These are phyloP conservation scores for Gyromitra esculenta DNA, from an alignment of 2,329 filamentous ascomycete species.

Conservation along the genomic window DNA sequence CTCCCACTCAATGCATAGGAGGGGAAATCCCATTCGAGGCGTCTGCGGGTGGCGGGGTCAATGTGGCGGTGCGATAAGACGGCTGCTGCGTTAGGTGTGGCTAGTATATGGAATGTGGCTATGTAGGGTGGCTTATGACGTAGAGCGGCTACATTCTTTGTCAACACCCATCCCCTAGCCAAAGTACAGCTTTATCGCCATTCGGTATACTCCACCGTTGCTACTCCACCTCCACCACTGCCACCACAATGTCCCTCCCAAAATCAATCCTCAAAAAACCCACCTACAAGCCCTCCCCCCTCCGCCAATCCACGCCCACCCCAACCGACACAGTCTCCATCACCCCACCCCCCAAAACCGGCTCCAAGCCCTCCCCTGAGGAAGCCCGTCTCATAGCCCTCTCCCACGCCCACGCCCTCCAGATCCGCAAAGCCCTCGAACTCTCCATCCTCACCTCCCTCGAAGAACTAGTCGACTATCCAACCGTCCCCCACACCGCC, in stretches of 20 bases:
- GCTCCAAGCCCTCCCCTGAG: constrained; percentile 59
- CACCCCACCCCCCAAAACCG: constrained; percentile 40
- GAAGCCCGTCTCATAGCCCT: constrained; percentile 73
- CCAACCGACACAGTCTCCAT: constrained; percentile 52
- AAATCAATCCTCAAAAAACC: constrained; percentile 73
- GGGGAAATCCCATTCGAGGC: too few relatives aligned
- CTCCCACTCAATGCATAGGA: too few relatives aligned
- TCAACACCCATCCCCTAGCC: neutral
- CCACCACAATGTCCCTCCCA: constrained; percentile 56
- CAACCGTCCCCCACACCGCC: constrained; percentile 68
- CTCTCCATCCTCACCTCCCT: constrained; percentile 76
- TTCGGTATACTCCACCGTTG: neutral
- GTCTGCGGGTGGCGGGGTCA: too few relatives aligned
- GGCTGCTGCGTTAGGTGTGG: too few relatives aligned
- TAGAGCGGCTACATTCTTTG: neutral
- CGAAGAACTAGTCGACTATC: constrained; percentile 74
- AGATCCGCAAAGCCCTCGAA: constrained; percentile 83
- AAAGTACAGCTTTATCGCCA: neutral
- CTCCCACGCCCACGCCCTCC: constrained; percentile 82
- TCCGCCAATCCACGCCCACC: constrained; percentile 60
- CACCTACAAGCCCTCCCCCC: constrained; percentile 60
- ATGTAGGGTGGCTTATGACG: too few relatives aligned
- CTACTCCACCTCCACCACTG: constrained; percentile 25
- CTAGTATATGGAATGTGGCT: too few relatives aligned
- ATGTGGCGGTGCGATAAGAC: too few relatives aligned